Base-by-base conservation (phyloP, 2,329 filamentous ascomycete species). In the Cytospora paraplurivora region DNA sequence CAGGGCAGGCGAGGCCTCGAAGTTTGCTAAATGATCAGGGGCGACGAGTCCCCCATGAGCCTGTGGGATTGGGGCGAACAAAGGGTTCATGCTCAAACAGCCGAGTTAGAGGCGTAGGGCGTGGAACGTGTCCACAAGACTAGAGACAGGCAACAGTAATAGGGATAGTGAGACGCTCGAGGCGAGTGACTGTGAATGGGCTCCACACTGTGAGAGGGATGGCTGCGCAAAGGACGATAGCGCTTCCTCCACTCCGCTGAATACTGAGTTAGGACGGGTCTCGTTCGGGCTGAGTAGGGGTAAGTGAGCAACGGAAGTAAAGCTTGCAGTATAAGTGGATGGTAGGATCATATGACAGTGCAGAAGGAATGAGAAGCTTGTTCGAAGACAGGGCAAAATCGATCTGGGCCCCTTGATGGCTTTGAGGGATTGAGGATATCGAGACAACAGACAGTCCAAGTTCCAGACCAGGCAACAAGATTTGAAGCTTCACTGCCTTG, bases 401-500 rank as follows among this genome's bases (percentile, higher is more conserved):
- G 27, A 47, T 32, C 33, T 32, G 27, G 37, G 49, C 37, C 27
- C 27, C 34, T 37, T 11, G 38, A 15, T 37, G 49, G 38, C 47
- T 62, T 54, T 58, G 59, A 65, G 55, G 11, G 38, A 56, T 13
- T 17, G 57, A 33, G 34, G 34, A 17, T n/a, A 33, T 15, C 34
- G 15, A n/a, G 7, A n/a, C 44, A 53, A 35, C 15, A 49, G 54
- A 58, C 8, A 27, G 54, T 32, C 27, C 38, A 53, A 51, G 58
- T 47, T 10, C 37, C 35, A 7, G 19, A 52, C 13, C 61, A 66
- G 64, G 64, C 64, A 66, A 37, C 64, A 55, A 59, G 49, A 55
- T 37, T n/a, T n/a, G n/a, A n/a, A n/a, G n/a, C n/a, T 52, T 60
- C 61, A 64, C 64, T 63, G 64, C 64, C 61, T 64, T 57, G 47